Conservation (phyloP, 805 yeast genomes). For the Lipomyces yamadae region DNA sequence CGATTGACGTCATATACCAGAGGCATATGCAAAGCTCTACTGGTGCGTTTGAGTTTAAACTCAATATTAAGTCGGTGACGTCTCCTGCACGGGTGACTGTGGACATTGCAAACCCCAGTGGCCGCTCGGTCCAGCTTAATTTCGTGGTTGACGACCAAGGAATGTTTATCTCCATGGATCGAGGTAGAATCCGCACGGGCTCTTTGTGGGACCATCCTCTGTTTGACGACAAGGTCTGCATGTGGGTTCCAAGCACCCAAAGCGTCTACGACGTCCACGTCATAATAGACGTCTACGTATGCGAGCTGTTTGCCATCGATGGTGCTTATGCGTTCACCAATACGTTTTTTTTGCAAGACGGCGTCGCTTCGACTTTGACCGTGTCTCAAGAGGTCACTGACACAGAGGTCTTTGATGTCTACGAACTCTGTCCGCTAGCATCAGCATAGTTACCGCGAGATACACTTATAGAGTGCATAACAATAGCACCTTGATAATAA, state of each 20-base stretch:
- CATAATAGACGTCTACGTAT: neutral
- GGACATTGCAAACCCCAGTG: conserved; percentile 1
- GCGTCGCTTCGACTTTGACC: conserved; percentile 1
- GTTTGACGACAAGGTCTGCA: neutral
- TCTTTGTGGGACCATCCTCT: neutral
- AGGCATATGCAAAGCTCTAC: neutral
- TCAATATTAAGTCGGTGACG: neutral
- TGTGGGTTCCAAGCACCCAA: conserved; percentile 1
- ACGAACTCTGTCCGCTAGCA: conserved; percentile 1
- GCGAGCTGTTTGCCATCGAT: conserved; percentile 1
- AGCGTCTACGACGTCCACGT: neutral
- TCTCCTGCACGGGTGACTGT: conserved; percentile 1
- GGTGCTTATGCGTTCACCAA: conserved; percentile 1
- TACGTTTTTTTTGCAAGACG: neutral
- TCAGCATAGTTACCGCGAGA: neutral
- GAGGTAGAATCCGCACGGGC: conserved; percentile 1
- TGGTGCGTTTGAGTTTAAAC: neutral
- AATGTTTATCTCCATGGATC: neutral
- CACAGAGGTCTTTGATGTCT: neutral
- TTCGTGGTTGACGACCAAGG: conserved; percentile 1
- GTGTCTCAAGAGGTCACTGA: neutral
- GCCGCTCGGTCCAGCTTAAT: conserved; percentile 1
- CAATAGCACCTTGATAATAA: neutral
- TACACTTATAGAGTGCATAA: neutral
- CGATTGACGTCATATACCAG: neutral